Evolutionary conservation across 306 rosid genomes (phyloP).

Genomic region (Casuarina cunninghamiana): DNA sequence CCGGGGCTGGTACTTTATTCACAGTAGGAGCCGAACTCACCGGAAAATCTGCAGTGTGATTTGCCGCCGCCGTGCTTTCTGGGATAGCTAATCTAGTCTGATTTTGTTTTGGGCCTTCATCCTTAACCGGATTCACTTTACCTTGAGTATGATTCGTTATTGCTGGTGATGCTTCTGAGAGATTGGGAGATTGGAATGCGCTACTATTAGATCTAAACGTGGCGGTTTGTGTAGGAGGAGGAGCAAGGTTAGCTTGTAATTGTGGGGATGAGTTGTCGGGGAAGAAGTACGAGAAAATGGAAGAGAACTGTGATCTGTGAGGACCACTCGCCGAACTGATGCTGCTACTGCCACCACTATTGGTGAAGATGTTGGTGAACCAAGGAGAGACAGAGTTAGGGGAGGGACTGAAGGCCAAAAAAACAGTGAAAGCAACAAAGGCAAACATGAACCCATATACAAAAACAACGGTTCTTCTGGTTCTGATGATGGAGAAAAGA

Average conservation of each 20-base stretch:
- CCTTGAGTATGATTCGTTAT: constrained; percentile 28
- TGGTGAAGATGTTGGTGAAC: constrained; percentile 52
- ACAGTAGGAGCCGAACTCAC: constrained; percentile 11
- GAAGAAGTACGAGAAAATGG: constrained; percentile 48
- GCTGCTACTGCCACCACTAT: constrained; percentile 13
- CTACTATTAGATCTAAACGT: constrained; percentile 56
- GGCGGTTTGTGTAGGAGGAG: constrained; percentile 26
- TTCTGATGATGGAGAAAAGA: constrained; percentile 58
- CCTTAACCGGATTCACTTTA: constrained; percentile 9
- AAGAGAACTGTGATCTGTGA: constrained; percentile 49
- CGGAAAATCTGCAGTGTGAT: constrained; percentile 1
- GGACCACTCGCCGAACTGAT: constrained; percentile 1
- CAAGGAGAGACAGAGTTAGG: constrained; percentile 56
- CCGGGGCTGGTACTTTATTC: neutral
- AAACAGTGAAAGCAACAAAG: constrained; percentile 65
- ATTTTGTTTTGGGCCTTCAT: constrained; percentile 29
- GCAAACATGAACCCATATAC: constrained; percentile 62
- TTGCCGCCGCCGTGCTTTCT: neutral
- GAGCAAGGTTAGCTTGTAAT: neutral
- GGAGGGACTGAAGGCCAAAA: constrained; percentile 70
- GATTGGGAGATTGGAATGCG: constrained; percentile 31
- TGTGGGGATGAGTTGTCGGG: constrained; percentile 44
- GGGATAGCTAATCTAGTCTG: constrained; percentile 31
- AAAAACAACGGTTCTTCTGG: constrained; percentile 59
- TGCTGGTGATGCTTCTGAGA: constrained; percentile 20